Conservation (phyloP, 2,329 filamentous ascomycete genomes). For the Lachnum nothofagi region DNA sequence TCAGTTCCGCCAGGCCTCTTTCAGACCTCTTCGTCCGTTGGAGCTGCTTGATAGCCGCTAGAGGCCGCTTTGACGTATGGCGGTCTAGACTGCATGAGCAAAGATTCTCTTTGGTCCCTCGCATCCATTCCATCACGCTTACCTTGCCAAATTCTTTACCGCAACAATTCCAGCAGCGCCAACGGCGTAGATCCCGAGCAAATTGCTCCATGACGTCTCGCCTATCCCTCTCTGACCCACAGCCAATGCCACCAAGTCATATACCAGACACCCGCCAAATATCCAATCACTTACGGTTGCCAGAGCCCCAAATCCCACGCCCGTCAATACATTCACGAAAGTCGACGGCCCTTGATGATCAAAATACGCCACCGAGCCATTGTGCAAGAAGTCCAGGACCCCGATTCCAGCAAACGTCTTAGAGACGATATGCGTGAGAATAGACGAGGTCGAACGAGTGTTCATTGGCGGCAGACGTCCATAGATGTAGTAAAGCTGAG, state of each 20-base stretch:
- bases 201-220: conserved; percentile 43
- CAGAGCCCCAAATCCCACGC: conserved; percentile 46
- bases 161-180: conserved; percentile 49
- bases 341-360: conserved; percentile 42
- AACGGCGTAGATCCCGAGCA: conserved; percentile 48
- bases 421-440: conserved; percentile 53
- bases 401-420: conserved; percentile 59
- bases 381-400: conserved; percentile 55
- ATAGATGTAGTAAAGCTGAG: conserved; percentile 51
- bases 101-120: background rate
- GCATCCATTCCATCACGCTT: conserved; percentile 28
- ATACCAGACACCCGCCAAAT: conserved; percentile 54
- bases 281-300: conserved; percentile 54
- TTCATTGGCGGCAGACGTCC: conserved; percentile 46
- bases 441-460: conserved; percentile 42
- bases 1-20: background rate
- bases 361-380: conserved; percentile 52
- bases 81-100: conserved; percentile 18
- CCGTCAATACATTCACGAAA: conserved; percentile 48
- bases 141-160: conserved; percentile 48
- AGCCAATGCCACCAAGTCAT: conserved; percentile 50
- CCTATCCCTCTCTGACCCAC: conserved; percentile 47
- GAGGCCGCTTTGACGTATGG: conserved; percentile 19
- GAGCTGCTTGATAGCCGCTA: conserved; percentile 18
- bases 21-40: conserved; percentile 13